Base-by-base conservation (phyloP, 176 grass and related monocot species). In the Puccinellia tenuiflora region DNA sequence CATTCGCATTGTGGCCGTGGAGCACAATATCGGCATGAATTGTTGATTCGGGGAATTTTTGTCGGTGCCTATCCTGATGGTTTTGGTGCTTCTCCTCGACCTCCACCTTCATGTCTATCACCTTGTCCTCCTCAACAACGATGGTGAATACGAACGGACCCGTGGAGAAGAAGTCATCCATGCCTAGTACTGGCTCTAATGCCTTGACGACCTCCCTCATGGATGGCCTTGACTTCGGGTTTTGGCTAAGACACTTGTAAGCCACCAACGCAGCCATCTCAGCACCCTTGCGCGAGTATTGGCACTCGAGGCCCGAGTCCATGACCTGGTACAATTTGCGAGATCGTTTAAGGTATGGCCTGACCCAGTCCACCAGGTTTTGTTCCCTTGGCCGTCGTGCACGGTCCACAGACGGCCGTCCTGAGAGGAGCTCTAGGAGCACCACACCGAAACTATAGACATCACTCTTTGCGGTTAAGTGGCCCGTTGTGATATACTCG, bases 361-460 rank as follows among this genome's bases (percentile, higher is more conserved):
- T 80, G 4, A 88, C 88, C 95, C 95, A 94, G 10, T 92, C 90
- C 10, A 97, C 95, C 0, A 94, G 65, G 71, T 53, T 92, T 21
- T 91, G 92, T 26, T 97, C 92, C 51, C 95, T 87, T 0, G 39
- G 50, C 3, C 84, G 62, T 0, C 94, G 76, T 60, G 50, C 39
- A 2, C 87, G 89, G 73, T 93, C 92, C n/a, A 97, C 86, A 0
- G 80, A 92, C 11, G 56, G 68, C 0, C 92, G 81, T 6, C 95
- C 95, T 0, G 88, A 33, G 5, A 97, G 75, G 9, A 97, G 94
- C 71, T 97, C 94, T 3, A 93, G 9, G 0, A 97, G 63, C 47
- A 97, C 91, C 1, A 97, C 94, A 30, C 94, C 94, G 0, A 97
- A 97, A 6, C 91, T 91, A 29, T 97, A 97, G 0, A 97, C 94